These are phyloP conservation scores for Phytopythium cucurbitacearum DNA, from an alignment of 352 stramenopile genomes.

Conservation along the genomic window DNA sequence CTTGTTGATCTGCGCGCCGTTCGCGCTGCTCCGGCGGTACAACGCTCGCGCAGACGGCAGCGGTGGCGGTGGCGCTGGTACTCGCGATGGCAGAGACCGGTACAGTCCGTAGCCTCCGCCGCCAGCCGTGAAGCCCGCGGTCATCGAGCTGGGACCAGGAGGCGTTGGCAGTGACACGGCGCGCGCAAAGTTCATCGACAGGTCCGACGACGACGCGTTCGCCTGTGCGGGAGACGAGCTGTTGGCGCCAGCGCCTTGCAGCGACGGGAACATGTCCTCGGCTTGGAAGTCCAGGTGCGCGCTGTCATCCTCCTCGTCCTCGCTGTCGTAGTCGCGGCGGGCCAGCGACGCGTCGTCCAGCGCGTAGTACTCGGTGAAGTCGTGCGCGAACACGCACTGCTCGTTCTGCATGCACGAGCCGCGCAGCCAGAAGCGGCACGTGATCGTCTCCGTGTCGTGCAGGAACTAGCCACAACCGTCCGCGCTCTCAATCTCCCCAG, in stretches of 20 bases:
- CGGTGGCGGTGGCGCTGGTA: constrained; percentile 4
- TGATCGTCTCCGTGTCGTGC: constrained; percentile 79
- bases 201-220: constrained; percentile 10
- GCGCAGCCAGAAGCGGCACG: constrained; percentile 83
- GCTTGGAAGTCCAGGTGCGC: constrained; percentile 51
- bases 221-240: background rate
- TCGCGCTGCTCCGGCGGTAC: constrained; percentile 50
- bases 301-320: constrained; percentile 61
- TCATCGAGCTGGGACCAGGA: background rate
- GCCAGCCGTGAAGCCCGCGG: background rate
- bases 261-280: constrained; percentile 78
- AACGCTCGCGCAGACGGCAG: constrained; percentile 25
- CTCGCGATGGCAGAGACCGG: constrained; percentile 9
- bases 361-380: constrained; percentile 71
- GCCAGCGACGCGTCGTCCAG: constrained; percentile 38
- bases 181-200: constrained; percentile 77
- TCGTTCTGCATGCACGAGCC: constrained; percentile 74
- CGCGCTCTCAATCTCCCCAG: constrained; percentile 13
- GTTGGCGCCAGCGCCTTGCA: constrained; percentile 25
- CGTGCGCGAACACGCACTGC: constrained; percentile 79
- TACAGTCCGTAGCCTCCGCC: constrained; percentile 15
- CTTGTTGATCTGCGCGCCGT: constrained; percentile 28
- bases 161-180: constrained; percentile 59
- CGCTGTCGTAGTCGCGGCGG: constrained; percentile 68
- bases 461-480: constrained; percentile 54